Evolutionary conservation across 345 rosid species (phyloP), one percentile per base, ranked within the genome.

Genomic region (Geranium rotundifolium): DNA sequence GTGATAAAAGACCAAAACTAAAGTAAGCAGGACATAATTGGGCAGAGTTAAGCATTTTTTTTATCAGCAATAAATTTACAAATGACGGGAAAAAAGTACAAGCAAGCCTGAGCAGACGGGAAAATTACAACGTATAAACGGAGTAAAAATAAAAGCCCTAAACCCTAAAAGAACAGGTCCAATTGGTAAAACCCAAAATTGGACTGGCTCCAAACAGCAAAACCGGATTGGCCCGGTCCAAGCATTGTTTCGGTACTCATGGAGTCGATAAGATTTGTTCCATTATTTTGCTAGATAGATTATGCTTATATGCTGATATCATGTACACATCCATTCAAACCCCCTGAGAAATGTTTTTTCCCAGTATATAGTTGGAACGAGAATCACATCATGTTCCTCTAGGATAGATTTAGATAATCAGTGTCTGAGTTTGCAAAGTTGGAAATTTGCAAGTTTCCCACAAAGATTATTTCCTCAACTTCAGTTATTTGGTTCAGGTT

Each of bases 401-500:
- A 34, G 17, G 57, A 16, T 55, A 17, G 57, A 16, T 46, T 46
- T 27, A 23, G 13, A 57, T 29, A 29, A 20, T 31, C 65, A 17
- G 15, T 27, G 50, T 16, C 49, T 54, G 29, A 65, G 27, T 59
- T 15, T 65, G 7, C 66, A 56, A 56, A 65, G 60, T 19, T 55
- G 5, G 17, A 63, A 64, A 16, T 10, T 57, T 56, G 29, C 30
- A 54, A 8, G 19, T 13, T 63, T 56, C 7, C 62, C 56, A n/a
- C 46, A 54, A 7, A 59, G 7, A 46, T 12, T 46, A 37, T 3
- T 46, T 19, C 8, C 57, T 60, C 20, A 19, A 17, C 1, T 62
- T 67, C 59, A 52, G 55, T 37, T 64, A 15, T 67, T 71, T 29
- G 63, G 49, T 63, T 58, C 77, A 93, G 99, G 84, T 88, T 78